Percentiles rank a stretch among this genome's conserved stretches.
phyloP scores from a whole-genome alignment of 768 basidiomycete genomes.

The Pulveroboletus ravenelii region DNA sequence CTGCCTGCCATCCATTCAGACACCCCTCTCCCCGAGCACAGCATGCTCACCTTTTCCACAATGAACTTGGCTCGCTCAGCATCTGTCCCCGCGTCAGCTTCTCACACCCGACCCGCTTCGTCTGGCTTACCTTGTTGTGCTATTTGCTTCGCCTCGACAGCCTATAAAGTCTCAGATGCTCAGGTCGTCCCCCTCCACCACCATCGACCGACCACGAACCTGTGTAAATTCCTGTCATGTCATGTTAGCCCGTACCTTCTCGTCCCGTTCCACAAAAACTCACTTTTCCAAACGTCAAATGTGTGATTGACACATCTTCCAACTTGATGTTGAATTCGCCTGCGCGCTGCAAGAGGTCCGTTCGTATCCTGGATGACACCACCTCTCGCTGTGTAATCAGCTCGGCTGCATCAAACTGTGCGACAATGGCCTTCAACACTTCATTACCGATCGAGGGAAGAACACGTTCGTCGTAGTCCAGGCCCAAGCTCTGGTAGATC shows the following conservation, averaged over 20 bases:
- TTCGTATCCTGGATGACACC: constrained; percentile 88
- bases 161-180: constrained; percentile 35
- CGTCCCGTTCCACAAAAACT: constrained; percentile 10
- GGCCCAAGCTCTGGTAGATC: constrained; percentile 92
- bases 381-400: constrained; percentile 97
- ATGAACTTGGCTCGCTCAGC: constrained; percentile 99
- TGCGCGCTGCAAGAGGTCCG: constrained; percentile 88
- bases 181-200: neutral
- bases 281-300: constrained; percentile 84
- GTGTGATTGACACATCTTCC: constrained; percentile 97
- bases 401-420: constrained; percentile 96
- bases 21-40: constrained; percentile 2
- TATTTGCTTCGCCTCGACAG: constrained; percentile 99
- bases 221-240: constrained; percentile 78
- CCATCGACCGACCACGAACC: constrained; percentile 24
- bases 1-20: constrained; percentile 58
- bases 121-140: constrained; percentile 84
- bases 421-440: constrained; percentile 96
- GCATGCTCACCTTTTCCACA: constrained; percentile 80
- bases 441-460: constrained; percentile 97
- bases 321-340: constrained; percentile 93
- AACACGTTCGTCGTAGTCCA: constrained; percentile 98
- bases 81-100: constrained; percentile 47
- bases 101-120: neutral
- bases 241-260: constrained; percentile 1